Conservation (phyloP, 495 filamentous ascomycete species). For the Cenococcum geophilum region DNA sequence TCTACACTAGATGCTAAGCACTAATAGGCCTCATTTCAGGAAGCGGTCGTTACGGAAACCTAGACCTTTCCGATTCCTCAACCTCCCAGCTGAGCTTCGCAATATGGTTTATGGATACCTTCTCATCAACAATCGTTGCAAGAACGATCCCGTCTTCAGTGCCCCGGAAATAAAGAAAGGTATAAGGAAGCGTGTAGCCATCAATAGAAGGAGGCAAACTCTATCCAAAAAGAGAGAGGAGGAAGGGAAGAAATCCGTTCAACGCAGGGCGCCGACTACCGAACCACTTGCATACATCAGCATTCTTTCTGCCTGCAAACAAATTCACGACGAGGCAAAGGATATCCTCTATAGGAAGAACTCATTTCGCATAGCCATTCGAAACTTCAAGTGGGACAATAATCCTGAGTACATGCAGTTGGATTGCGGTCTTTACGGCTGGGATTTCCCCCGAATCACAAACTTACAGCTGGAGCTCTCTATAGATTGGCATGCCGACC, state of each 20-base stretch:
- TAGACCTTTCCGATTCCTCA: background rate
- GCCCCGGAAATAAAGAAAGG: background rate
- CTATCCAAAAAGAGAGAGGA: background rate
- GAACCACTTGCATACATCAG: background rate
- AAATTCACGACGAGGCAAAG: constrained; percentile 1
- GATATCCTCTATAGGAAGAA: background rate
- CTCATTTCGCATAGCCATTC: background rate
- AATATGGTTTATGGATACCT: constrained; percentile 1
- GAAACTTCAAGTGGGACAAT: background rate
- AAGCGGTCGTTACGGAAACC: background rate
- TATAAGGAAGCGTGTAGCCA: background rate
- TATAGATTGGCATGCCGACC: background rate
- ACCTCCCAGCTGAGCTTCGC: background rate
- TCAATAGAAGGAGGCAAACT: background rate
- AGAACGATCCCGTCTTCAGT: background rate
- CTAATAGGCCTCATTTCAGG: too few species aligned
- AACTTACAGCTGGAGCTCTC: constrained; percentile 23
- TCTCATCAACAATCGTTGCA: background rate
- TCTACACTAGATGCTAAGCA: too few species aligned
- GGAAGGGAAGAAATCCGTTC: background rate
- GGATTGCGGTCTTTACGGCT: constrained; percentile 10
- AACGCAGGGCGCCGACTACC: background rate
- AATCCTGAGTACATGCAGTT: background rate
- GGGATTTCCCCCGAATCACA: constrained; percentile 20
- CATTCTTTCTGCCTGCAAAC: background rate